Conservation (phyloP, 768 basidiomycete genomes). For the Mycena pura region DNA sequence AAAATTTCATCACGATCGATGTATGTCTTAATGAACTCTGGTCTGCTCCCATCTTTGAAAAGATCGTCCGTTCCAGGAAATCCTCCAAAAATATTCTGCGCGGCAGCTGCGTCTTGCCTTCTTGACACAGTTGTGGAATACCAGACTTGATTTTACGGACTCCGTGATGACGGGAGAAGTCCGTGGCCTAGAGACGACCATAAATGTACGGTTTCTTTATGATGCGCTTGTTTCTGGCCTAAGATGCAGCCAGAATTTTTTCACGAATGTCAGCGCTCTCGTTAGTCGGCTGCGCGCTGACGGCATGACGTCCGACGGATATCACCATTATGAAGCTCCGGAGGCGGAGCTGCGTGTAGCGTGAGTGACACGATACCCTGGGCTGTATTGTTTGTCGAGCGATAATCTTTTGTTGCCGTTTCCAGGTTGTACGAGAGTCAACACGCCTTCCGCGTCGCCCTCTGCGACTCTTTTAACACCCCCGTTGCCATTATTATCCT, state of each 20-base stretch:
- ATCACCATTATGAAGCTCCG: conserved; percentile 66
- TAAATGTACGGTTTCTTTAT: conserved; percentile 66
- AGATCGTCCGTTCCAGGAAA: conserved; percentile 64
- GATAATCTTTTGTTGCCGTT: conserved; percentile 4
- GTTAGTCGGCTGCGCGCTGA: conserved; percentile 59
- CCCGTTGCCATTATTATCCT: conserved; percentile 79
- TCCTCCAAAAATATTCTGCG: conserved; percentile 80
- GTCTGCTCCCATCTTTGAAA: conserved; percentile 14
- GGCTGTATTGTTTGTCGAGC: conserved; percentile 4
- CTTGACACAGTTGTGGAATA: conserved; percentile 89
- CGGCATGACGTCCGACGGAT: conserved; percentile 58
- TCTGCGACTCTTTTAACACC: conserved; percentile 98
- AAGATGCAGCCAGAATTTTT: conserved; percentile 79
- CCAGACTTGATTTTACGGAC: conserved; percentile 94
- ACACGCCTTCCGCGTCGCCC: conserved; percentile 77
- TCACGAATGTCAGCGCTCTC: conserved; percentile 85
- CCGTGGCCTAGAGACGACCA: conserved; percentile 76
- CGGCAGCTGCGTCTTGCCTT: conserved; percentile 93
- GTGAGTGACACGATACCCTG: conserved; percentile 45
- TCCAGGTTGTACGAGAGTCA: conserved; percentile 78
- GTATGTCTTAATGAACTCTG: conserved; percentile 48
- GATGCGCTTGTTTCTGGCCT: conserved; percentile 20
- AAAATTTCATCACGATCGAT: conserved; percentile 98
- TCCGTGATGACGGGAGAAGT: conserved; percentile 90
- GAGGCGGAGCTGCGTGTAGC: conserved; percentile 74